Base-by-base conservation (phyloP, 2,329 filamentous ascomycete species). In the Neobulgaria alba region DNA sequence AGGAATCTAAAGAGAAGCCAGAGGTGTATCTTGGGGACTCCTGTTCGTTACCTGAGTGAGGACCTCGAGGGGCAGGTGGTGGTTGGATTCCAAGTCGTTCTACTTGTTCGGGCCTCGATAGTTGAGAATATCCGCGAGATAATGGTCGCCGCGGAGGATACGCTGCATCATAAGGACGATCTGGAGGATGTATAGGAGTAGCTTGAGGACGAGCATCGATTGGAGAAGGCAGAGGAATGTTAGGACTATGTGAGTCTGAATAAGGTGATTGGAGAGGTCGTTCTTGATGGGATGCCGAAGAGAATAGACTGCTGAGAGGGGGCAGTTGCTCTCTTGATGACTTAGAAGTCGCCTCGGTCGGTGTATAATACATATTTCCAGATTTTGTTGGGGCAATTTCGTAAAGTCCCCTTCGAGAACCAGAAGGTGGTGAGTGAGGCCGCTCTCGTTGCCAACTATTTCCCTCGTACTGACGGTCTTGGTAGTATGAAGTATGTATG, bases 301-400 rank as follows among this genome's bases (percentile, higher is more conserved):
- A 53, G 52, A 60, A 58, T 5, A 61, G 34, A 43, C 57, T 60
- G 38, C 55, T 61, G 31, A 61, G 38, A 10, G 58, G 51, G 32
- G 58, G 58, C 3, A 61, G 47, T 18, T 53, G 51, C 46, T 61
- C 57, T 49, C 57, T 48, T 18, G 47, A 38, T 21, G 45, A 30
- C 10, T 54, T 52, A 17, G 49, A 43, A 29, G 31, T 21, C 5
- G 36, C 31, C 23, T 56, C 46, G 40, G 47, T 48, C 5, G 37
- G 46, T 33, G 38, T 42, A 32, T 46, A 47, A 46, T 55, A 54
- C 47, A 56, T 51, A 4, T 56, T 47, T 43, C 36, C 49, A 30
- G 29, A 36, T 42, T 47, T 49, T n/a, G 38, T 29, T 36, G 42
- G 42, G 7, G 40, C 39, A 39, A 40, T 29, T 33, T 43, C 46